These are phyloP conservation scores for Erysimum pusillum DNA, from an alignment of 441 rosid species.

Conservation along the genomic window DNA sequence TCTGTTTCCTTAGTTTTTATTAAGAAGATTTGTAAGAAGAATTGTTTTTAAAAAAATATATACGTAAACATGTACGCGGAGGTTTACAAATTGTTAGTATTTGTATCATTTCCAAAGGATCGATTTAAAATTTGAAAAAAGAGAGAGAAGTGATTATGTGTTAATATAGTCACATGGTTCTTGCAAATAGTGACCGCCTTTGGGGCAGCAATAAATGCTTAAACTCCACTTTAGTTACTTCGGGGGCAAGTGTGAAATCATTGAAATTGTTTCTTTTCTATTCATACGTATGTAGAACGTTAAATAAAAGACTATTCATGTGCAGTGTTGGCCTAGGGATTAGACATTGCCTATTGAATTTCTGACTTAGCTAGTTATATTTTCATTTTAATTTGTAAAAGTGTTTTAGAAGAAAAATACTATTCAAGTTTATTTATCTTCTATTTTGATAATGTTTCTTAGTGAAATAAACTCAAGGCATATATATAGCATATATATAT, in stretches of 20 bases:
- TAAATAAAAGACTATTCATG: conserved; percentile 31
- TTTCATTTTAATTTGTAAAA: no score
- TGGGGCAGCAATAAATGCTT: conserved; percentile 39
- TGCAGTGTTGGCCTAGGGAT: conserved; percentile 27
- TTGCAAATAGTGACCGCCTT: conserved; percentile 43
- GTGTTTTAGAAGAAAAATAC: no score
- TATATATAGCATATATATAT: not conserved
- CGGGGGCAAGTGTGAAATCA: conserved; percentile 32
- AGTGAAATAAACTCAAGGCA: no score
- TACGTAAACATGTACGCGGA: not conserved
- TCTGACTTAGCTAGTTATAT: no score
- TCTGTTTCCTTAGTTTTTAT: no score
- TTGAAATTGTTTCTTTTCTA: conserved; percentile 16
- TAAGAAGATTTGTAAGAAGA: not conserved
- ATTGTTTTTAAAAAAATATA: no score
- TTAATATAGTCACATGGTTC: conserved; percentile 47
- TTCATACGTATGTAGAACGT: not conserved
- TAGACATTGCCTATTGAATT: no score
- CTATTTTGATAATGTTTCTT: no score
- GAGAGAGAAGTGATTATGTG: conserved; percentile 14
- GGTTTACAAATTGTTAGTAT: not conserved
- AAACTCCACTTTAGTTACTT: conserved; percentile 26
- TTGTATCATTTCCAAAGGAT: not conserved
- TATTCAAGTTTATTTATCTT: no score
- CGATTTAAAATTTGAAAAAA: conserved; percentile 24